Conservation (phyloP, 2,329 filamentous ascomycete genomes). For the Sarocladiaceae sp. region DNA sequence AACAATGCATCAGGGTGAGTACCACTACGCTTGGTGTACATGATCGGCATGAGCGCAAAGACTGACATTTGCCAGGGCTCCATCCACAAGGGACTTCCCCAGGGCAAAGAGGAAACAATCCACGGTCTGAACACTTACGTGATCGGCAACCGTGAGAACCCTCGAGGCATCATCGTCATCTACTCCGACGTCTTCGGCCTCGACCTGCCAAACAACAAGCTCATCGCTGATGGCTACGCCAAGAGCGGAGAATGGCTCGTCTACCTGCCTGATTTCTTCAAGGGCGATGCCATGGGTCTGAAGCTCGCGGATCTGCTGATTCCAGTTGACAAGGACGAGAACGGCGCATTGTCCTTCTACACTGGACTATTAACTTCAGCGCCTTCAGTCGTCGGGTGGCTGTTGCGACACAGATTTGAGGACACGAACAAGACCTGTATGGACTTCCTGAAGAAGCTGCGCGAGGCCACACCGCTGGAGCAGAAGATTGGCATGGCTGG, state of each 20-base stretch:
- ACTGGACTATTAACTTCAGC: constrained; percentile 3
- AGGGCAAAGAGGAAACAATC: constrained; percentile 13
- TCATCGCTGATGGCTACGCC: constrained; percentile 48
- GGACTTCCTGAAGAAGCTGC: constrained; percentile 12
- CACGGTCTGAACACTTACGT: constrained; percentile 21
- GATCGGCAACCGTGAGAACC: constrained; percentile 15
- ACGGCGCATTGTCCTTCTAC: constrained; percentile 1
- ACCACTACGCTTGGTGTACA: background rate
- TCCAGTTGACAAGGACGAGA: background rate
- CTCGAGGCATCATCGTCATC: constrained; percentile 44
- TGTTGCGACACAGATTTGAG: constrained; percentile 5
- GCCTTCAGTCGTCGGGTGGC: constrained; percentile 8
- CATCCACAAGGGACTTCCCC: background rate
- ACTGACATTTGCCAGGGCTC: background rate
- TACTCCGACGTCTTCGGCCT: constrained; percentile 51
- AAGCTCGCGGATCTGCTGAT: background rate
- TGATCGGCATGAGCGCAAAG: background rate
- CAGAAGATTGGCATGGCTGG: constrained; percentile 46
- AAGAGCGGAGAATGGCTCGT: constrained; percentile 37
- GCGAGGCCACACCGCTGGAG: constrained; percentile 9
- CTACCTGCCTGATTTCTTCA: constrained; percentile 50
- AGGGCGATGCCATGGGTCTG: constrained; percentile 16
- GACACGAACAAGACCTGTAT: constrained; percentile 11
- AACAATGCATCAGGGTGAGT: background rate
- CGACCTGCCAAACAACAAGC: constrained; percentile 44